Evolutionary conservation across 148 eudicot species (phyloP), one percentile per base, ranked within the genome.

Genomic region (Rhododendron kiyosumense): DNA sequence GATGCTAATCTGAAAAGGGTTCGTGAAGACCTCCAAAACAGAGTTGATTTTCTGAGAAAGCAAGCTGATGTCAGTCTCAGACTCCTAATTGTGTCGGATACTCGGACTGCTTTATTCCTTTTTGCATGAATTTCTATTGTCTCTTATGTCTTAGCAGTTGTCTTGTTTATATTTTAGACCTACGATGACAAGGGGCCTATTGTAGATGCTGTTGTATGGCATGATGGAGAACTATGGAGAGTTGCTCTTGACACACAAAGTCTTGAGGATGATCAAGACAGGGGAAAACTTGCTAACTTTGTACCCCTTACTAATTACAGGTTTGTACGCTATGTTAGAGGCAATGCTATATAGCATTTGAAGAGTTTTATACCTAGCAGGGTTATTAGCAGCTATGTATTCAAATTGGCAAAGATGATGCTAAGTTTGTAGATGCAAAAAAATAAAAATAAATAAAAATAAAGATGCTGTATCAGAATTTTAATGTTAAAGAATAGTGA

Each of bases 171-270:
- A 57, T 87, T 82, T 71, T 85, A 97, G 99, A 91, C 90, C 92
- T 94, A 95, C 84, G 96, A 97, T 84, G 99, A 97, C 91, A 95
- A 97, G 88, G 99, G 99, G 54, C 99, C 99, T 78, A 89, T 95
- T 83, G 93, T 97, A 86, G 98, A 97, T 91, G 99, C 95, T 93
- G 99, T 97, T 87, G 97, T 97, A 78, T 97, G 99, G 99, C 92
- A 97, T 92, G 99, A 97, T 91, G 99, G 98, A 86, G 95, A 95
- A 80, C 65, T 92, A 61, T 97, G 99, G 99, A 94, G 98, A 89
- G 98, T 92, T 88, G 98, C 99, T 86, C 90, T 97, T 85, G 99
- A 97, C 87, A 97, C 99, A 20, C 98, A 94, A 83, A 92, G 91
- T 88, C 95, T 97, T 69, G 98, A 95, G 93, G 98, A 95, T 92